Evolutionary conservation across 352 stramenopile species (phyloP).

Genomic region (Pythium monospermum): DNA sequence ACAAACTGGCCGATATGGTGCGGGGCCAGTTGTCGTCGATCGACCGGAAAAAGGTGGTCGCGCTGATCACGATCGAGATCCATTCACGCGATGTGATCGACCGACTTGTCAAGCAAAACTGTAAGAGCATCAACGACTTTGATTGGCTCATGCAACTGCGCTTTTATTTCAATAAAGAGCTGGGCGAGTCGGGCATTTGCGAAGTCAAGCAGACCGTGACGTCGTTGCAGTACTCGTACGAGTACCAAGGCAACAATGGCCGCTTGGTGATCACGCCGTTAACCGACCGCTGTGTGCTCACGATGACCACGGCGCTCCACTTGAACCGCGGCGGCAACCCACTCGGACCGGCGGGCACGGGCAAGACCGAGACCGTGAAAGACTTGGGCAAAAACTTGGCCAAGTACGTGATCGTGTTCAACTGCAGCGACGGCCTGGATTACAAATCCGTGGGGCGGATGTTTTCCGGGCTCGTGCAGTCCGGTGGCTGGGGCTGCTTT

Average conservation of each 20-base stretch:
- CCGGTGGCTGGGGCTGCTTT: constrained; percentile 92
- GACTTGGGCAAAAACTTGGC: constrained; percentile 92
- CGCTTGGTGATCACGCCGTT: constrained; percentile 91
- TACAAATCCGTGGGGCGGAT: constrained; percentile 93
- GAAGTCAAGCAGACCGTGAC: constrained; percentile 86
- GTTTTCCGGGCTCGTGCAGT: constrained; percentile 91
- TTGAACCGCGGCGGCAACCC: constrained; percentile 90
- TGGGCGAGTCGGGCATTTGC: constrained; percentile 76
- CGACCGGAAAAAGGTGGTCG: constrained; percentile 95
- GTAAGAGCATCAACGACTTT: constrained; percentile 90
- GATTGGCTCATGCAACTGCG: constrained; percentile 87
- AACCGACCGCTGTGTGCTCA: constrained; percentile 91
- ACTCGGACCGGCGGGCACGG: constrained; percentile 88
- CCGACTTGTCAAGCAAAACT: constrained; percentile 91
- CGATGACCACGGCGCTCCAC: constrained; percentile 90
- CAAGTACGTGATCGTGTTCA: constrained; percentile 94
- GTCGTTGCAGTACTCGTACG: constrained; percentile 81
- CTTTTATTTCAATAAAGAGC: constrained; percentile 85
- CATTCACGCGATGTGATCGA: constrained; percentile 95
- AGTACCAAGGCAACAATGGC: constrained; percentile 85
- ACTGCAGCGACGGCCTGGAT: constrained; percentile 92
- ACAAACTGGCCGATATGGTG: constrained; percentile 93
- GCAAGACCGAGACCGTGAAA: constrained; percentile 94
- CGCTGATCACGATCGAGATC: constrained; percentile 96
- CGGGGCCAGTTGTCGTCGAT: constrained; percentile 82